Evolutionary conservation across 202 grass and related monocot species (phyloP).

Genomic region (Elaeis oleifera): DNA sequence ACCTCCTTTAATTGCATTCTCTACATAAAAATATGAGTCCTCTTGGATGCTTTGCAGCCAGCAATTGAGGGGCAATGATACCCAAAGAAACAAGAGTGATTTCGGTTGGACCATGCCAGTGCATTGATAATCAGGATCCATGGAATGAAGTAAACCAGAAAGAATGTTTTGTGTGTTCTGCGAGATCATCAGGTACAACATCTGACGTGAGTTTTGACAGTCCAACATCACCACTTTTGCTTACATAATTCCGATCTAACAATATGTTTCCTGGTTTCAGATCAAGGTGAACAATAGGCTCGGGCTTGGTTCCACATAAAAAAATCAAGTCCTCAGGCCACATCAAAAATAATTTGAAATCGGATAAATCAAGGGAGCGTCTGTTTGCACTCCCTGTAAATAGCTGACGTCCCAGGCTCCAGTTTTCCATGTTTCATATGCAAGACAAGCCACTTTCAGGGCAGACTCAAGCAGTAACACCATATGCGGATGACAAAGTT

Average conservation of each 20-base stretch:
- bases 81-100: constrained; percentile 76
- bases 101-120: constrained; percentile 80
- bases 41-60: constrained; percentile 49
- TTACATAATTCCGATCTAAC: constrained; percentile 64
- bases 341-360: constrained; percentile 75
- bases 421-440: constrained; percentile 92
- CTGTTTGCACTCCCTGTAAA: constrained; percentile 22
- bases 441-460: constrained; percentile 60
- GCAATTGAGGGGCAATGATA: constrained; percentile 58
- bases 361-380: constrained; percentile 63
- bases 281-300: constrained; percentile 91
- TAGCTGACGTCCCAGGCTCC: constrained; percentile 70
- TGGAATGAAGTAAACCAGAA: constrained; percentile 64
- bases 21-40: constrained; percentile 37
- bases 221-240: constrained; percentile 89
- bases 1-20: constrained; percentile 41
- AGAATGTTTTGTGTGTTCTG: constrained; percentile 69
- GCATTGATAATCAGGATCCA: constrained; percentile 89
- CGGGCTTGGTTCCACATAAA: constrained; percentile 62
- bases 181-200: constrained; percentile 63
- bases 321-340: constrained; percentile 65
- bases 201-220: constrained; percentile 66
- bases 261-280: constrained; percentile 92
- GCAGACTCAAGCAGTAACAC: constrained; percentile 71
- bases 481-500: constrained; percentile 68